Evolutionary conservation across 495 filamentous ascomycete genomes (phyloP), one percentile per base, ranked within the genome.

Genomic region (Delitschia confertaspora): DNA sequence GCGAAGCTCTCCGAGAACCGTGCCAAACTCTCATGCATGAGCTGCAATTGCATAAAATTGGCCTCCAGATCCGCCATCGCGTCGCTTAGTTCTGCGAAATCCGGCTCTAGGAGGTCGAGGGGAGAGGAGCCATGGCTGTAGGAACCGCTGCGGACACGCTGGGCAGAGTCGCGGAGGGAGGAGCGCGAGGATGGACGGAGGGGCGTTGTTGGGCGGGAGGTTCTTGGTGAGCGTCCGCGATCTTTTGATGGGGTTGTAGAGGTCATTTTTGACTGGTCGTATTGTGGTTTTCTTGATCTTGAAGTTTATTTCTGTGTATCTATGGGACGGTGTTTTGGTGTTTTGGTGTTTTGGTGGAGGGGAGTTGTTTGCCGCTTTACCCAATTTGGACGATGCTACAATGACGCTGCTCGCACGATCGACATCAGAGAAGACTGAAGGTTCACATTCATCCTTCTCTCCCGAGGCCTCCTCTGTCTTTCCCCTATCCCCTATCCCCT

Each of bases 1-100:
- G 88, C 89, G 60, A 98, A 98, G 63, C 80, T 91, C 72, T 98
- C 91, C 60, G 82, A 89, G 63, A 98, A 98, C 6, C 91, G 76
- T 29, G 86, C 79, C 62, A 98, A 58, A 53, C 85, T 93, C 67
- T 98, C 89, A 60, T 98, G 88, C 85, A 98, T 93, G 42, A 93
- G 65, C 65, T 95, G 89, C 47, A 98, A 73, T 56, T 95, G 86
- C 80, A 91, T 88, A 71, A 96, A 91, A 63, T 98, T 95, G 41
- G 83, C 83, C 69, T 96, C 91, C 6, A 98, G 74, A 55, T 95
- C 89, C 22, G 85, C 86, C 76, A 96, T 89, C 34, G 84, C 82
- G 64, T 96, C 93, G 6, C 86, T 82, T 2, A 98, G 70, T 65
- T 98, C 91, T 21, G 87, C 89, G 58, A 96, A 96, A 8, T 82